Conservation (phyloP, 208 protist genomes). For the Crithidia expoeki region DNA sequence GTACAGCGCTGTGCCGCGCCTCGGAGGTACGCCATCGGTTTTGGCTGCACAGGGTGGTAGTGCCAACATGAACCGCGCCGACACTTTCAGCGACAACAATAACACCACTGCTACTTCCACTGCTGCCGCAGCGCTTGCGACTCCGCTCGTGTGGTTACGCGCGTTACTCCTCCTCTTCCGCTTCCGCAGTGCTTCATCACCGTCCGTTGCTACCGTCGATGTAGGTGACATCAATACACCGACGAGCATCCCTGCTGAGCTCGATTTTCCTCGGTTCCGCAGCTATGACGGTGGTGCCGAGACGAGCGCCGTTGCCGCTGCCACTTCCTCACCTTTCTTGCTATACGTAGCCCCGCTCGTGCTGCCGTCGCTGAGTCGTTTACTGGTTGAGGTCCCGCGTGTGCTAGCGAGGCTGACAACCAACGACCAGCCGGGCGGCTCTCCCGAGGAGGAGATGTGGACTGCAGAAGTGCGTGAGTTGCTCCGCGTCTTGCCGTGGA, state of each 20-base stretch:
- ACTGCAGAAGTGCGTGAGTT: slow-evolving; percentile 23
- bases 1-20: slow-evolving; percentile 5
- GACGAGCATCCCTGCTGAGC: neutral
- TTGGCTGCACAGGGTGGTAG: slow-evolving; percentile 11
- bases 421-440: neutral
- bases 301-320: neutral
- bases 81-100: neutral
- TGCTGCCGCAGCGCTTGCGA: neutral
- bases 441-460: slow-evolving; percentile 19
- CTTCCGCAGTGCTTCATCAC: slow-evolving; percentile 11
- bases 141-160: slow-evolving; percentile 27
- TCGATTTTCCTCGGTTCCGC: neutral
- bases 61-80: neutral
- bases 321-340: neutral
- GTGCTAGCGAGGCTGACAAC: neutral
- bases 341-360: slow-evolving; percentile 11
- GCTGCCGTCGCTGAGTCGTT: slow-evolving; percentile 12
- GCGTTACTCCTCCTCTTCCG: slow-evolving; percentile 27
- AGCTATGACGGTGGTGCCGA: neutral
- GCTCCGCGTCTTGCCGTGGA: slow-evolving; percentile 27
- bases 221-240: neutral
- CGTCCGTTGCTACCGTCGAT: neutral
- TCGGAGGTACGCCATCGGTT: slow-evolving; percentile 15
- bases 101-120: neutral
- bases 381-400: slow-evolving; percentile 8